Percentiles rank a stretch among this genome's conserved stretches.
These are phyloP conservation scores for Cicer yamashitae DNA, from an alignment of 306 rosid genomes.

Conservation along the genomic window DNA sequence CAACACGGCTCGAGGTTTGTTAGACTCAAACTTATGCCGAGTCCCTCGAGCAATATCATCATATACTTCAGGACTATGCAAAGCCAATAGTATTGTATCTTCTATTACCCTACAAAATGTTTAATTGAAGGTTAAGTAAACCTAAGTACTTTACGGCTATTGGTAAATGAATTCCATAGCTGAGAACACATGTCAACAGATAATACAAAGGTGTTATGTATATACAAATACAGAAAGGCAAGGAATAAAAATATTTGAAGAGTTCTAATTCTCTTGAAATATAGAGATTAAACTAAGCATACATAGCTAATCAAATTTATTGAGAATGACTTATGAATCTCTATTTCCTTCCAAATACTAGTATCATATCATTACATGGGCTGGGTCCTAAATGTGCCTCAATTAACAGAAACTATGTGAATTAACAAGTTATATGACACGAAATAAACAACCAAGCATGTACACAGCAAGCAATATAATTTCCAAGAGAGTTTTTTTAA, in stretches of 20 bases:
- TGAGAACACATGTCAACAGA: conserved; percentile 1
- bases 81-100: conserved; percentile 82
- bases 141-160: conserved; percentile 19
- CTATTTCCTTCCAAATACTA: conserved; percentile 18
- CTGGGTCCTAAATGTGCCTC: conserved; percentile 2
- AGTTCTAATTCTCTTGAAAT: conserved; percentile 3
- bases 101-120: conserved; percentile 72
- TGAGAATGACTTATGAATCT: conserved; percentile 11
- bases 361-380: conserved; percentile 22
- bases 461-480: conserved; percentile 22
- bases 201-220: neutral
- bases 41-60: conserved; percentile 89
- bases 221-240: conserved; percentile 28
- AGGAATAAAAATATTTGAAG: neutral
- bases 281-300: conserved; percentile 1
- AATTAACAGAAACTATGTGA: conserved; percentile 10
- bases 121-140: conserved; percentile 27
- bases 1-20: conserved; percentile 91
- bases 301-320: conserved; percentile 19
- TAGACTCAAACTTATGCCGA: conserved; percentile 82
- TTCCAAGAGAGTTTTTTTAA: neutral
- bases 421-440: conserved; percentile 14
- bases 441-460: neutral
- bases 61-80: conserved; percentile 83
- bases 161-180: conserved; percentile 16